Base-by-base conservation (phyloP, 495 filamentous ascomycete genomes). In the Podospora didyma region DNA sequence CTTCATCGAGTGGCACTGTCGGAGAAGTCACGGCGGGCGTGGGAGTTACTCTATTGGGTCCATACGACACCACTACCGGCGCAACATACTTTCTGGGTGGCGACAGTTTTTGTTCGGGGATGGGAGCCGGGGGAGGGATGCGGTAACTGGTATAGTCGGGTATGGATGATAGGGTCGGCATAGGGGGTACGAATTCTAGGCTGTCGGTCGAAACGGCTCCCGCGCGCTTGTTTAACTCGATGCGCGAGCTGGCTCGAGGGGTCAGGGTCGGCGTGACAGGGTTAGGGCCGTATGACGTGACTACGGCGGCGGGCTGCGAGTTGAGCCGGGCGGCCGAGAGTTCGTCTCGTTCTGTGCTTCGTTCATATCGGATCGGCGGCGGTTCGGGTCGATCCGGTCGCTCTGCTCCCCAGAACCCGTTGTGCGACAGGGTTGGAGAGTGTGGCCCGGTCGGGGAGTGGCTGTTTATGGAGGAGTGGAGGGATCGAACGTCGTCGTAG, bases 241-340 rank as follows among this genome's bases (percentile, higher is more conserved):
- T 52, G 7, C 63, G 53, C 1, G 64, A 58, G 6, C 52, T 61
- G 3, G 55, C 28, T 5, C 66, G 68, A 2, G 62, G 66, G 1
- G 59, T 64, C 17, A 69, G 53, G 20, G 66, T 69, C 7, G 68
- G 68, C 5, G 68, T 71, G 46, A 69, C 68, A 3, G 64, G 68
- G 49, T 71, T 71, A 16, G 68, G 68, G 3, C 68, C 68, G 45
- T 71, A 71, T 16, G 68, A 71, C 7, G 63, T 56, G 21, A 64
- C 58, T 5, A 52, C 56, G 11, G 59, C 60, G 16, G 54, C 42
- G 19, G 61, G 48, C 44, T 59, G 56, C 6, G 69, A 64, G 20
- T 66, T 63, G 5, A 66, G 62, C 7, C 69, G 66, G 11, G 69
- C 69, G 6, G 69, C 64, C 14, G 52, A 46, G 51, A 71, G 64